Evolutionary conservation across 2,329 filamentous ascomycete species (phyloP).

Genomic region (Cucurbitaria berberidis): DNA sequence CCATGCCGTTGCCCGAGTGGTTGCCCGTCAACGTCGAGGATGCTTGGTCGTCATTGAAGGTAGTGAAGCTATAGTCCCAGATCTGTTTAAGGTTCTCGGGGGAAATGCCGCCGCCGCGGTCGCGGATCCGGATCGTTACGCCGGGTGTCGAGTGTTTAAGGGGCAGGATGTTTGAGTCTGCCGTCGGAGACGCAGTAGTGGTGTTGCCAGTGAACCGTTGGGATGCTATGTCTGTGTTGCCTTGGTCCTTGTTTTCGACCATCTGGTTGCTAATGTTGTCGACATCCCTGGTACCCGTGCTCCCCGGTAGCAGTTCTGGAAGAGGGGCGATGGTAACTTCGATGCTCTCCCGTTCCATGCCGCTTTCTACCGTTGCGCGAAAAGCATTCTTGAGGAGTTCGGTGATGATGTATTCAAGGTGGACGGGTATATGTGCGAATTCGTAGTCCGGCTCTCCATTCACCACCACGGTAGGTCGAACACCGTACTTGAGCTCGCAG

Average conservation of each 20-base stretch:
- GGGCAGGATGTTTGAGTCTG: conserved; percentile 50
- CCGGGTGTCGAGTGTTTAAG: conserved; percentile 68
- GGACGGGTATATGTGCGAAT: conserved; percentile 93
- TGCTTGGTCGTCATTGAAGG: conserved; percentile 74
- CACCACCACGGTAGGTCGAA: conserved; percentile 79
- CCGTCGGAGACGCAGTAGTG: conserved; percentile 21
- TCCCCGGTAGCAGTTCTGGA: conserved; percentile 54
- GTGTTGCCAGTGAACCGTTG: conserved; percentile 36
- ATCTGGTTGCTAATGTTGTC: conserved; percentile 14
- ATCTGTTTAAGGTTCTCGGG: conserved; percentile 84
- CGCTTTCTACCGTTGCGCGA: conserved; percentile 85
- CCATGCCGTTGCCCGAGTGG: conserved; percentile 51
- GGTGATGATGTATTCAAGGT: conserved; percentile 96
- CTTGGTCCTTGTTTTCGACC: conserved; percentile 40
- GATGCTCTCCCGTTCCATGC: conserved; percentile 79
- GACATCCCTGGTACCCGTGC: conserved; percentile 11
- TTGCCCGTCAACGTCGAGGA: conserved; percentile 52
- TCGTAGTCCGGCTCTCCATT: conserved; percentile 86
- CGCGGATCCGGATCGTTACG: conserved; percentile 92
- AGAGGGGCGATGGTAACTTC: conserved; percentile 88
- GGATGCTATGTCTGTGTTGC: conserved; percentile 41
- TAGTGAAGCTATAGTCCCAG: conserved; percentile 98
- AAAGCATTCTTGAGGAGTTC: conserved; percentile 98
- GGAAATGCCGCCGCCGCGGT: conserved; percentile 91
- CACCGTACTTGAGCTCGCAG: conserved; percentile 93